A percentile compares a stretch with the other conserved stretches of the same genome.
phyloP scores from a whole-genome alignment of 352 stramenopile genomes.

The Globisporangium heterothallicum region DNA sequence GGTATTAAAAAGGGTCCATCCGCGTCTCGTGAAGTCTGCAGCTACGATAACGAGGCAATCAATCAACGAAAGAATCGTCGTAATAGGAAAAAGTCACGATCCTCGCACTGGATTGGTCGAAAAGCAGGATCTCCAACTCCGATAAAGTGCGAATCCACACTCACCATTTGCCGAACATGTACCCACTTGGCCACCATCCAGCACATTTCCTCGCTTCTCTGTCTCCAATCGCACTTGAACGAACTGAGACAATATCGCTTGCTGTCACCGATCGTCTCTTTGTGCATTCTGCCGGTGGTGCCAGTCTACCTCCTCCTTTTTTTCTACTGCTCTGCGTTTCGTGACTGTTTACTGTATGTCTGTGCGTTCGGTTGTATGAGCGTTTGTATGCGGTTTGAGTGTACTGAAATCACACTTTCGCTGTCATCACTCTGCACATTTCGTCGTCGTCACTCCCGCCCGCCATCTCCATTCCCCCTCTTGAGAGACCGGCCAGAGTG shows the following conservation, averaged over 20 bases:
- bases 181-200: not conserved
- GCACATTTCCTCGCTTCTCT: not conserved
- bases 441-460: not conserved
- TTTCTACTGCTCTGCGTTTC: too few relatives aligned
- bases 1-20: not conserved
- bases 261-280: conserved; percentile 1
- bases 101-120: not conserved
- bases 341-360: not conserved
- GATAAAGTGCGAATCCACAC: conserved; percentile 3
- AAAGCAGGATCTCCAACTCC: not conserved
- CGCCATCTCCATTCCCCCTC: not conserved
- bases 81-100: not conserved
- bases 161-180: not conserved
- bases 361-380: conserved; percentile 3
- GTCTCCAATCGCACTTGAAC: not conserved
- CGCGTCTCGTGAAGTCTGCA: not conserved
- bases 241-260: not conserved
- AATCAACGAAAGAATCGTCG: not conserved
- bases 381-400: conserved; percentile 3
- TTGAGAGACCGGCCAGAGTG: not conserved
- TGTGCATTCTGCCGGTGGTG: not conserved
- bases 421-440: not conserved
- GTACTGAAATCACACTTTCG: conserved; percentile 4
- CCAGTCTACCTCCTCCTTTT: not conserved
- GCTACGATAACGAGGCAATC: not conserved